Percentiles rank a stretch among this genome's conserved stretches.
These are phyloP conservation scores for Aphanomyces astaci DNA, from an alignment of 352 stramenopile species.

Conservation along the genomic window DNA sequence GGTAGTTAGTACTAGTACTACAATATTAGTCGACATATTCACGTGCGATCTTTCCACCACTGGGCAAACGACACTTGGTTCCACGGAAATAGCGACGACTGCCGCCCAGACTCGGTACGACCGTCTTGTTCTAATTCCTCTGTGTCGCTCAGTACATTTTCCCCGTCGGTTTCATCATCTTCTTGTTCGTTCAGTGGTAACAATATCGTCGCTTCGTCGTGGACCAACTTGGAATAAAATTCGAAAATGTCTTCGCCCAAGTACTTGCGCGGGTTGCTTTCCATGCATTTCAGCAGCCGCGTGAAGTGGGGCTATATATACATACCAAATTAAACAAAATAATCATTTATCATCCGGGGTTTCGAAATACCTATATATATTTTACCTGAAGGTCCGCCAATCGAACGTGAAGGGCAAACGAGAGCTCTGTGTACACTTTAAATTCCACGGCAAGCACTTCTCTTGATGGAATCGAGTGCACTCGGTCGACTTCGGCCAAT, in stretches of 20 bases:
- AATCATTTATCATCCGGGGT: no score
- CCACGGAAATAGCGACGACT: constrained; percentile 55
- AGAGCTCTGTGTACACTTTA: constrained; percentile 83
- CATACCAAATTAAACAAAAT: background rate
- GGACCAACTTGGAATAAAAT: constrained; percentile 59
- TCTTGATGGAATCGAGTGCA: constrained; percentile 66
- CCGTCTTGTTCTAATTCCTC: constrained; percentile 28
- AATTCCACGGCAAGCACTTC: constrained; percentile 87
- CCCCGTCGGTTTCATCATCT: constrained; percentile 43
- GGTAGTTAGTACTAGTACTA: no score
- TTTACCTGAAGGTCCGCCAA: constrained; percentile 53
- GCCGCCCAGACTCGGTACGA: constrained; percentile 26
- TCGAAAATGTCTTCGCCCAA: constrained; percentile 79
- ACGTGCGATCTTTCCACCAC: constrained; percentile 56
- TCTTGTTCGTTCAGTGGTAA: constrained; percentile 43
- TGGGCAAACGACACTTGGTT: constrained; percentile 67
- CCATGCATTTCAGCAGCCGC: constrained; percentile 72
- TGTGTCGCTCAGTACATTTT: constrained; percentile 22
- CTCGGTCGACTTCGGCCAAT: constrained; percentile 66
- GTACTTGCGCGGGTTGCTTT: constrained; percentile 85
- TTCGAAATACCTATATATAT: no score
- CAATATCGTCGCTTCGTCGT: constrained; percentile 52
- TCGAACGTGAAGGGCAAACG: constrained; percentile 80
- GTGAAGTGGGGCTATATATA: constrained; percentile 62
- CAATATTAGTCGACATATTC: no score